Percentiles rank a stretch among this genome's conserved stretches.
Evolutionary conservation across 306 rosid species (phyloP).

Genomic region (Cucurbita maxima): DNA sequence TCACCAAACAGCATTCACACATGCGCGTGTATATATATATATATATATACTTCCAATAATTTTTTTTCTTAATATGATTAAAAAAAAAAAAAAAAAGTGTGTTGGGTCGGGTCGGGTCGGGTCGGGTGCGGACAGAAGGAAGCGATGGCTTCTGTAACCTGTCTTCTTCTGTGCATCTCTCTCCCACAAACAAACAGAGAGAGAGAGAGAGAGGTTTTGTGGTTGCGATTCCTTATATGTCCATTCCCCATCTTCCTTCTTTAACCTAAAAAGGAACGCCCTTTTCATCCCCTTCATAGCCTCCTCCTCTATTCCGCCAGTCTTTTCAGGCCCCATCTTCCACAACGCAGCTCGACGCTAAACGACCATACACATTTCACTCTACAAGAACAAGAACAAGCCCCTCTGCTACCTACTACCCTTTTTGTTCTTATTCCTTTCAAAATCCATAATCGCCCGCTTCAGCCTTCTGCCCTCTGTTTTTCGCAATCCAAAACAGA

Average conservation of each 20-base stretch:
- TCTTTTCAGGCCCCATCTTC: conserved; percentile 29
- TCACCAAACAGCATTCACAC: no score
- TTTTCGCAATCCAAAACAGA: background rate
- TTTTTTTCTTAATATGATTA: no score
- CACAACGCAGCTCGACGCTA: background rate
- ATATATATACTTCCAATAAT: no score
- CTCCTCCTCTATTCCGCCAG: conserved; percentile 25
- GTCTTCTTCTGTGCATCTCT: background rate
- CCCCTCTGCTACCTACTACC: background rate
- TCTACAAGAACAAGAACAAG: background rate
- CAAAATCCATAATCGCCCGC: background rate
- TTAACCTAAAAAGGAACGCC: conserved; percentile 49
- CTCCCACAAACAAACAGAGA: background rate
- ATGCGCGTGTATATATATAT: no score
- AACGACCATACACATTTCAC: background rate
- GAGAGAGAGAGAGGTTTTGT: background rate
- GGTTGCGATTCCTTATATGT: conserved; percentile 6
- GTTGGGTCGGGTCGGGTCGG: background rate
- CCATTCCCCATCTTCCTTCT: conserved; percentile 16
- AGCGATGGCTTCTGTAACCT: background rate
- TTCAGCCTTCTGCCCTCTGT: background rate
- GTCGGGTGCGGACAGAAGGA: background rate
- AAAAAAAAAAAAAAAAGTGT: background rate
- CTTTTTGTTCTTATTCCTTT: conserved; percentile 17
- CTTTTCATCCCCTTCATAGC: conserved; percentile 63